Base-by-base conservation (phyloP, 306 rosid genomes). In the Quercus wislizeni region DNA sequence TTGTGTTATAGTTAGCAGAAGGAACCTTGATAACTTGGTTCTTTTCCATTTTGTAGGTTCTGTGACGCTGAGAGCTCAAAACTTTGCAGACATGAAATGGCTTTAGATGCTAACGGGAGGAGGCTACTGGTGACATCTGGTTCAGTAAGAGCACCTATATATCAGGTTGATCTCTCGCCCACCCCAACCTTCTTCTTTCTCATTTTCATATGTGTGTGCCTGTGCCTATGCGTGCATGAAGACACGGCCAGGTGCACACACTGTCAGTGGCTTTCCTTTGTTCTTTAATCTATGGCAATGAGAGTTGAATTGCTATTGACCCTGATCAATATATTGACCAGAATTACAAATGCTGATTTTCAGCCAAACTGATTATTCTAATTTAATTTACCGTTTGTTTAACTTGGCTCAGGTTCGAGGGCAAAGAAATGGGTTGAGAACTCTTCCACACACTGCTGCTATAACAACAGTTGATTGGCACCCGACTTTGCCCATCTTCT, bases 401-500 rank as follows among this genome's bases (percentile, higher is more conserved):
- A n/a, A 68, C n/a, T 58, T 79, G 56, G 61, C 76, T 87, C 80
- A 94, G 98, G 98, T 94, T 72, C 85, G 90, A 33, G 91, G 87
- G 59, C 85, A 80, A 64, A 62, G 77, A 43, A 86, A 57, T 83
- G 97, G 98, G 68, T 84, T 91, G 87, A 90, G 86, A 87, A 91
- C 97, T 33, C 97, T 92, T 74, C 82, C 98, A 49, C 98, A 82
- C 84, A 21, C 0, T 71, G 93, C 95, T 75, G 87, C 90, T 18
- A 81, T 94, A 84, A 91, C 98, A 41, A 88, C 98, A 9, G 97
- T 94, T 35, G 98, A 92, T 87, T 94, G 98, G 98, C 98, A 92
- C 87, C 98, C 97, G 0, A 94, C 93, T 1, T 76, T 90, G 83
- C 97, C 99, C 51, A 83, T 94, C 81, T 94, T 87, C 83, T 83